Percentiles rank a stretch among this genome's conserved stretches.
These are phyloP conservation scores for Mycena citricolor DNA, from an alignment of 1,284 basidiomycete species.

Conservation along the genomic window DNA sequence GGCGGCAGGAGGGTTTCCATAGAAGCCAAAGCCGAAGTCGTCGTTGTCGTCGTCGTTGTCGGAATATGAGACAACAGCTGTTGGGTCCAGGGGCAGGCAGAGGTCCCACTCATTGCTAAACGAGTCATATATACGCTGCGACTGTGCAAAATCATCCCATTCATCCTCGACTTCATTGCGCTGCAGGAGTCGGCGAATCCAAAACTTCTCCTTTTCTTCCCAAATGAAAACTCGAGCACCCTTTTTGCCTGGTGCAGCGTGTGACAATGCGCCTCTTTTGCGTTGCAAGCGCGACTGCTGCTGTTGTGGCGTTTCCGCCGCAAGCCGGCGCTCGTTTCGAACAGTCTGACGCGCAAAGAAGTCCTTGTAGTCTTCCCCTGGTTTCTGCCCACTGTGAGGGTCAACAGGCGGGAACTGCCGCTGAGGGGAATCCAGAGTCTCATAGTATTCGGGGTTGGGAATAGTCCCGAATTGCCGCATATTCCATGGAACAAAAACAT, in stretches of 20 bases:
- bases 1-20: too few relatives aligned
- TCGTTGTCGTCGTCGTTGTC: not conserved
- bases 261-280: too few relatives aligned
- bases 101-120: constrained; percentile 26
- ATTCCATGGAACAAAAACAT: not conserved
- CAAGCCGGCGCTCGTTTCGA: constrained; percentile 11
- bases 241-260: constrained; percentile 19
- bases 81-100: constrained; percentile 22
- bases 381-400: constrained; percentile 21
- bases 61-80: not conserved
- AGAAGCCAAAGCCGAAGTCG: too few relatives aligned
- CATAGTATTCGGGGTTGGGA: constrained; percentile 1
- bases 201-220: constrained; percentile 24
- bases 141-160: constrained; percentile 17
- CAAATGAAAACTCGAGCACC: constrained; percentile 22
- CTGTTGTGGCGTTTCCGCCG: constrained; percentile 15
- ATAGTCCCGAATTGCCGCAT: not conserved
- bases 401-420: constrained; percentile 23
- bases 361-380: constrained; percentile 20
- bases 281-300: constrained; percentile 7
- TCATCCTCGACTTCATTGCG: constrained; percentile 5
- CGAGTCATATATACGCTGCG: constrained; percentile 23
- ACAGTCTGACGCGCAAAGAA: constrained; percentile 23
- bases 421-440: not conserved
- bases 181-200: constrained; percentile 7